Evolutionary conservation across 2,329 filamentous ascomycete genomes (phyloP).

Genomic region (Hymenoscyphus albidus): DNA sequence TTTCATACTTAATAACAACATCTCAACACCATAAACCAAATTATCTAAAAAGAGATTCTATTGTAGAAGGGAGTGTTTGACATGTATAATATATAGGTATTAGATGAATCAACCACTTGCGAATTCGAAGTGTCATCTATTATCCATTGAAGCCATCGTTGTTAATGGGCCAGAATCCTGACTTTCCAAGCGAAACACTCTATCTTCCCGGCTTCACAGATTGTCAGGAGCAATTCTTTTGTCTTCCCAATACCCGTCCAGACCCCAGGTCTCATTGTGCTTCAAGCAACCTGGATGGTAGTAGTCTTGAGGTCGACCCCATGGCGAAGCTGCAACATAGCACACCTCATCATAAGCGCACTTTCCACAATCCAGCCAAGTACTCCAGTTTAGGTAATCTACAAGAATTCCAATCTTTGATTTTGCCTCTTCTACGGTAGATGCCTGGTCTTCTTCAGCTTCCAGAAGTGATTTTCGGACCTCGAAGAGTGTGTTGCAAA

Average conservation of each 20-base stretch:
- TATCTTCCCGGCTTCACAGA: background rate
- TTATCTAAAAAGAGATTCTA: no score
- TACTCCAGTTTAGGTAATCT: constrained; percentile 53
- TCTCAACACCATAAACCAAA: no score
- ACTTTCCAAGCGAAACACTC: background rate
- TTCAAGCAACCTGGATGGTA: constrained; percentile 44
- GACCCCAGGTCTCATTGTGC: constrained; percentile 7
- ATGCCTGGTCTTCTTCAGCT: background rate
- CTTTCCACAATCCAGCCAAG: constrained; percentile 53
- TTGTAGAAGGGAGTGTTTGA: no score
- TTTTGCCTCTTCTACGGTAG: constrained; percentile 2
- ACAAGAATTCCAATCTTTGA: constrained; percentile 38
- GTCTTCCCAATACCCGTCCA: constrained; percentile 18
- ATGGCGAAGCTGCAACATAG: constrained; percentile 62
- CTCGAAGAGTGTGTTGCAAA: constrained; percentile 39
- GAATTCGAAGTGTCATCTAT: no score
- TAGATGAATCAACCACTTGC: no score
- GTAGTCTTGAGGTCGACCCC: constrained; percentile 52
- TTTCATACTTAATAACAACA: no score
- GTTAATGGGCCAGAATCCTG: no score
- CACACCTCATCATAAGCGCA: constrained; percentile 54
- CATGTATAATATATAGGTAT: no score
- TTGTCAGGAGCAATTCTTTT: background rate
- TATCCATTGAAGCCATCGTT: no score
- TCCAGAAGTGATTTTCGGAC: constrained; percentile 19